These are phyloP conservation scores for Pharnaceum exiguum DNA, from an alignment of 148 eudicot genomes.

Conservation along the genomic window DNA sequence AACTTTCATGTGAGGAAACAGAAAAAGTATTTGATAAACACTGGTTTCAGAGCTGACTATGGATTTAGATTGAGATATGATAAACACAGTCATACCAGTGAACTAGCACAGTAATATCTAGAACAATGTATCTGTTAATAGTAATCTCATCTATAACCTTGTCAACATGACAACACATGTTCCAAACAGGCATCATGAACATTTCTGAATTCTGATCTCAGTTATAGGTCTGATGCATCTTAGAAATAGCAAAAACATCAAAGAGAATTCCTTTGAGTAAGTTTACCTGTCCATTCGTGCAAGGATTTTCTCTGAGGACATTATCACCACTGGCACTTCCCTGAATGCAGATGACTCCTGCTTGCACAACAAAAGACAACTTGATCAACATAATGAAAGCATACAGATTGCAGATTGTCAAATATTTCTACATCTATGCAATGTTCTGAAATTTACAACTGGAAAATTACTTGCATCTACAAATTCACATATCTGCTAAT, in stretches of 20 bases:
- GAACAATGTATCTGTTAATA: too few species aligned
- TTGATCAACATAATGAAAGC: slow-evolving; percentile 1
- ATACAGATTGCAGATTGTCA: neutral
- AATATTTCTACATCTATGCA: neutral
- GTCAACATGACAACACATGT: too few species aligned
- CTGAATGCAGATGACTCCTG: slow-evolving; percentile 43
- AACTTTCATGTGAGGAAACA: slow-evolving; percentile 15
- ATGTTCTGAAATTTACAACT: too few species aligned
- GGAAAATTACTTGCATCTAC: too few species aligned
- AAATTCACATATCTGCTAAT: too few species aligned
- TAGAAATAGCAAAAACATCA: neutral
- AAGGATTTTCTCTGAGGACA: slow-evolving; percentile 48
- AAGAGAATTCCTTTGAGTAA: neutral
- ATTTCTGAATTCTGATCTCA: too few species aligned
- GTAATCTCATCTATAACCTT: too few species aligned
- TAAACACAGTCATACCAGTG: neutral
- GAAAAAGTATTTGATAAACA: neutral
- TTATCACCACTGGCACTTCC: slow-evolving; percentile 41
- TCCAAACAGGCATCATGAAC: too few species aligned
- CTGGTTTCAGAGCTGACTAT: neutral
- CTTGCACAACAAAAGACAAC: slow-evolving; percentile 3
- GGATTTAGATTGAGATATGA: neutral
- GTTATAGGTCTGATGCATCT: neutral
- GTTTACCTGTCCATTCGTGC: slow-evolving; percentile 44
- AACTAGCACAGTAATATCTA: neutral